Evolutionary conservation across 208 protist species (phyloP).

Genomic region (Wallacemonas sp.): DNA sequence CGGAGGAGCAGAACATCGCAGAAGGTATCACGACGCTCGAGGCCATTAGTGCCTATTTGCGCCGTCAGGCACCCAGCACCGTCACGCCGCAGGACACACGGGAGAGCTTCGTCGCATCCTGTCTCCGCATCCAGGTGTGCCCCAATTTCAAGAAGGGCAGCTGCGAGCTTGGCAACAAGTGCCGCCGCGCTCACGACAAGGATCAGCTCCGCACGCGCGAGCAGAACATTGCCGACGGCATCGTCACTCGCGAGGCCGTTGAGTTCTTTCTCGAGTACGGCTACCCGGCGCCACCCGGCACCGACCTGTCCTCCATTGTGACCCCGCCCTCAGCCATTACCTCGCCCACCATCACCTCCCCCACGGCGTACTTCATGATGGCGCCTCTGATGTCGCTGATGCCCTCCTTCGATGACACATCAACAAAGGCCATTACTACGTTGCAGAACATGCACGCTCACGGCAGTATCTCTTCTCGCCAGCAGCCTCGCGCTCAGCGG

Average conservation of each 20-base stretch:
- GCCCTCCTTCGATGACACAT: not conserved
- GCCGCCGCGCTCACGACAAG: constrained; percentile 9
- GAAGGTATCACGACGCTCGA: constrained; percentile 5
- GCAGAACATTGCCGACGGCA: constrained; percentile 6
- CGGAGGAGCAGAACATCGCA: constrained; percentile 12
- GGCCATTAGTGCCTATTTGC: not conserved
- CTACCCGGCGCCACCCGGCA: not conserved
- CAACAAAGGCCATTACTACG: not conserved
- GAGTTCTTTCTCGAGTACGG: constrained; percentile 7
- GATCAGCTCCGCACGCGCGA: constrained; percentile 8
- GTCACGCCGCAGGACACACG: constrained; percentile 11
- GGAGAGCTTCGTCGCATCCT: constrained; percentile 11
- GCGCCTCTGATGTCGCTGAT: not conserved
- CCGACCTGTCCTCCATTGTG: not conserved
- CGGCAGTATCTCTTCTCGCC: not conserved
- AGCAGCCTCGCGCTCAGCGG: not conserved
- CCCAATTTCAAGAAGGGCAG: constrained; percentile 11
- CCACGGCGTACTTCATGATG: not conserved
- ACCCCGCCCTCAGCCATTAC: not conserved
- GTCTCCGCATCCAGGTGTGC: constrained; percentile 7
- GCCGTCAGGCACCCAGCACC: not conserved
- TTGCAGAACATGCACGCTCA: constrained; percentile 1
- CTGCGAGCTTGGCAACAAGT: constrained; percentile 12
- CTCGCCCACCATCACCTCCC: not conserved
- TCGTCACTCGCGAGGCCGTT: constrained; percentile 11